These are phyloP conservation scores for Boletus reticuloceps DNA, from an alignment of 768 basidiomycete genomes.

Conservation along the genomic window DNA sequence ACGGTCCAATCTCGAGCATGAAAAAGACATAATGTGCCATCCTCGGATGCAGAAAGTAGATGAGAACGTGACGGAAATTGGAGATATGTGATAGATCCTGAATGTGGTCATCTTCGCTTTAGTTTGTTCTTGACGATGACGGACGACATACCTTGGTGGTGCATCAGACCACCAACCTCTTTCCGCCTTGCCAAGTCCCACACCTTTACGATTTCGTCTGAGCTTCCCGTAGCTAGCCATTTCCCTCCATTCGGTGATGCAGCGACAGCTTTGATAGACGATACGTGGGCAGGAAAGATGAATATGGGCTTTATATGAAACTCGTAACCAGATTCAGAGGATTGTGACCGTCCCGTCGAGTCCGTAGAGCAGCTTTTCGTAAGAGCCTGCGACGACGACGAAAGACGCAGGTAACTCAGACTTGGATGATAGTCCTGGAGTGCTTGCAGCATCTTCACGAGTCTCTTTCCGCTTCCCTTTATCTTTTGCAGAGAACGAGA, in stretches of 20 bases:
- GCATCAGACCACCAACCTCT: slow-evolving; percentile 93
- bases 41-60: slow-evolving; percentile 88
- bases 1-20: slow-evolving; percentile 93
- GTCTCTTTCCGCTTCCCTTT: slow-evolving; percentile 29
- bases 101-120: neutral
- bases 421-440: slow-evolving; percentile 5
- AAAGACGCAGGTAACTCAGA: slow-evolving; percentile 56
- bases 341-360: slow-evolving; percentile 61
- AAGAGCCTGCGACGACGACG: slow-evolving; percentile 88
- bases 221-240: slow-evolving; percentile 93
- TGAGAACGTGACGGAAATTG: slow-evolving; percentile 86
- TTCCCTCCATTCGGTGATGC: slow-evolving; percentile 88
- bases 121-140: neutral
- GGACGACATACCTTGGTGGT: slow-evolving; percentile 75
- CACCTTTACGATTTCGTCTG: slow-evolving; percentile 96
- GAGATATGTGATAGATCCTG: slow-evolving; percentile 91
- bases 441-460: neutral
- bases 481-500: slow-evolving; percentile 22
- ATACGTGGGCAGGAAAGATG: slow-evolving; percentile 96
- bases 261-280: slow-evolving; percentile 87
- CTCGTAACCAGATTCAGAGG: slow-evolving; percentile 28
- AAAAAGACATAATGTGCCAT: slow-evolving; percentile 88
- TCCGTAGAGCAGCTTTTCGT: slow-evolving; percentile 95
- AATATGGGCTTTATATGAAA: slow-evolving; percentile 74
- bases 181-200: slow-evolving; percentile 93